Evolutionary conservation across 2,329 filamentous ascomycete species (phyloP).

Genomic region (Paraphoma sp.): DNA sequence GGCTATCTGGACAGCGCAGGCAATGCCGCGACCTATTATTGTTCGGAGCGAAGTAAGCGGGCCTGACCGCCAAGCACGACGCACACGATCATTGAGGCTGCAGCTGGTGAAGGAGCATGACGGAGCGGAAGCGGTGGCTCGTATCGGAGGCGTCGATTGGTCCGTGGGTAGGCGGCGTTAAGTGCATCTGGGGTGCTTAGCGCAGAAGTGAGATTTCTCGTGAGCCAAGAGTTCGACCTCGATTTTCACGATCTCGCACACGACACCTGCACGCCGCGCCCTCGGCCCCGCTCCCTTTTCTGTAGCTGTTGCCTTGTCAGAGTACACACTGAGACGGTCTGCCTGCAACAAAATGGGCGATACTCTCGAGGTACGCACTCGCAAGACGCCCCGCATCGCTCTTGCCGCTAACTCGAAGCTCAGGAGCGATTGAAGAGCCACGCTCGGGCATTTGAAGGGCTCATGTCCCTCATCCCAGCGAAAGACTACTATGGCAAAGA

Average conservation of each 20-base stretch:
- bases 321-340: not conserved
- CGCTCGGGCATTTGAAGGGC: constrained; percentile 81
- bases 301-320: not conserved
- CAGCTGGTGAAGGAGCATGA: constrained; percentile 12
- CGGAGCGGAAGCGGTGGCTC: constrained; percentile 8
- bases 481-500: constrained; percentile 92
- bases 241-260: constrained; percentile 34
- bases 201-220: constrained; percentile 20
- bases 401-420: constrained; percentile 35
- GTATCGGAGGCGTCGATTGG: constrained; percentile 15
- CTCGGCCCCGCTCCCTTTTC: constrained; percentile 12
- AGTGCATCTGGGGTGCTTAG: constrained; percentile 11
- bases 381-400: constrained; percentile 23
- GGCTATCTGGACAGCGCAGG: constrained; percentile 15
- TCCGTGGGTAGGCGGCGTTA: constrained; percentile 1
- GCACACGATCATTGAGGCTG: constrained; percentile 19
- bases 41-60: constrained; percentile 15
- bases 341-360: constrained; percentile 41
- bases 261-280: constrained; percentile 27
- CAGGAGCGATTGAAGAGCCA: constrained; percentile 63
- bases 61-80: constrained; percentile 20
- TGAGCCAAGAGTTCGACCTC: constrained; percentile 24
- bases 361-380: constrained; percentile 50
- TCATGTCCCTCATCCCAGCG: constrained; percentile 86
- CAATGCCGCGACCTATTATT: constrained; percentile 15